Base-by-base conservation (phyloP, 805 yeast genomes). In the Candida pini region DNA sequence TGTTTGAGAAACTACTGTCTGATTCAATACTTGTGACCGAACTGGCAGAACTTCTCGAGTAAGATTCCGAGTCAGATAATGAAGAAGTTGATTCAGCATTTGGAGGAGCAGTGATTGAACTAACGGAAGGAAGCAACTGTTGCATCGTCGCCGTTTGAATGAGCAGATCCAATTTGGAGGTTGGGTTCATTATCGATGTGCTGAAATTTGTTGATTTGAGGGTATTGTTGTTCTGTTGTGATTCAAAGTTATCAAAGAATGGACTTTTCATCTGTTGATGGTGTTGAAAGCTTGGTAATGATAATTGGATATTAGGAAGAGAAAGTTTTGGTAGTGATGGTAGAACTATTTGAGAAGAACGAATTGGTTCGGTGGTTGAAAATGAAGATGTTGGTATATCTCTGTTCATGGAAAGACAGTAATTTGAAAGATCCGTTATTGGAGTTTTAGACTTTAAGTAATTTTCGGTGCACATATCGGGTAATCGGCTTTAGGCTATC, bases 121-220 rank as follows among this genome's bases (percentile, higher is more conserved):
- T n/a, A 9, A 16, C 6, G 18, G 31, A 22, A 5, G 32, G 30
- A 16, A 26, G 13, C 25, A 29, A 24, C 17, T 31, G 35, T 28
- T 43, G 44, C 41, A 39, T 41, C 6, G 59, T 47, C 1, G 62
- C 62, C 4, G 62, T 56, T 26, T 55, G 58, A 33, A 56, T 53
- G 6, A 56, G 39, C 9, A 56, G 33, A 23, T 56, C 62, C 14
- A 56, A 21, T 32, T 55, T 56, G 5, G 58, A 41, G 46, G 16
- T 35, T 39, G 17, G 24, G 27, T 10, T 16, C 22, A 13, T 21
- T 18, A 26, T 26, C n/a, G n/a, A n/a, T n/a, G n/a, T n/a, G n/a
- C n/a, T n/a, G n/a, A n/a, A n/a, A n/a, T n/a, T n/a, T n/a, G n/a
- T n/a, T n/a, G n/a, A n/a, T n/a, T n/a, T n/a, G n/a, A n/a, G n/a